These are phyloP conservation scores for Purpureocillium takamizusanense DNA, from an alignment of 2,329 filamentous ascomycete genomes.

Conservation along the genomic window DNA sequence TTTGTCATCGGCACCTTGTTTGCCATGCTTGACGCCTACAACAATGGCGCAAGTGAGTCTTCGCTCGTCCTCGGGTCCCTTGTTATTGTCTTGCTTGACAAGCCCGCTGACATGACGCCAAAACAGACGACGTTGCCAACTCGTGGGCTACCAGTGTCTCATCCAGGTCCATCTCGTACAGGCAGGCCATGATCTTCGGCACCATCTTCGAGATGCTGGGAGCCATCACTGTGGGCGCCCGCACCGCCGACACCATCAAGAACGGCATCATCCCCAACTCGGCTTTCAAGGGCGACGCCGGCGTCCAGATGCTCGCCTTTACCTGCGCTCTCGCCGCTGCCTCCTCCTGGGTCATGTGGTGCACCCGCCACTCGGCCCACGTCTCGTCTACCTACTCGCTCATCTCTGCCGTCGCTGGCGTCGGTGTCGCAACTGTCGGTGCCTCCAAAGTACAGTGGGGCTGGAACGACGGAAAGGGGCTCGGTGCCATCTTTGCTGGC, in stretches of 20 bases:
- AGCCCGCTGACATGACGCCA: too few species aligned
- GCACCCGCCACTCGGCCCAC: slow-evolving; percentile 61
- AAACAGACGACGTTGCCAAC: slow-evolving; percentile 71
- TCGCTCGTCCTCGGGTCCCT: not conserved
- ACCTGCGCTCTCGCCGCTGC: slow-evolving; percentile 54
- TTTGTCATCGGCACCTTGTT: slow-evolving; percentile 70
- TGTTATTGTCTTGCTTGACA: slow-evolving; percentile 6
- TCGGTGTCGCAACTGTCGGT: slow-evolving; percentile 56
- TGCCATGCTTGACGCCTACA: slow-evolving; percentile 68
- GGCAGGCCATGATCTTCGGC: slow-evolving; percentile 56
- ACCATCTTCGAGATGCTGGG: slow-evolving; percentile 59
- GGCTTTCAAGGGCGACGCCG: slow-evolving; percentile 50
- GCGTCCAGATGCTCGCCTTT: slow-evolving; percentile 59
- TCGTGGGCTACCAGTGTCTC: slow-evolving; percentile 72
- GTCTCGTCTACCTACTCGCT: slow-evolving; percentile 64
- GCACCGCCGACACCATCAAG: slow-evolving; percentile 68
- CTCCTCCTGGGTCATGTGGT: slow-evolving; percentile 70
- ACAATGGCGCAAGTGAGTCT: slow-evolving; percentile 67
- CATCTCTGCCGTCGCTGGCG: slow-evolving; percentile 56
- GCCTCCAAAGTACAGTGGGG: slow-evolving; percentile 56
- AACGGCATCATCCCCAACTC: slow-evolving; percentile 58
- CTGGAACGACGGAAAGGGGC: slow-evolving; percentile 59
- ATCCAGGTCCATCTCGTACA: slow-evolving; percentile 64
- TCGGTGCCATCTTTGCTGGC: slow-evolving; percentile 64
- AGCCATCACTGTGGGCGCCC: slow-evolving; percentile 55